Evolutionary conservation across 768 basidiomycete species (phyloP).

Genomic region (Hericium rajendrae): DNA sequence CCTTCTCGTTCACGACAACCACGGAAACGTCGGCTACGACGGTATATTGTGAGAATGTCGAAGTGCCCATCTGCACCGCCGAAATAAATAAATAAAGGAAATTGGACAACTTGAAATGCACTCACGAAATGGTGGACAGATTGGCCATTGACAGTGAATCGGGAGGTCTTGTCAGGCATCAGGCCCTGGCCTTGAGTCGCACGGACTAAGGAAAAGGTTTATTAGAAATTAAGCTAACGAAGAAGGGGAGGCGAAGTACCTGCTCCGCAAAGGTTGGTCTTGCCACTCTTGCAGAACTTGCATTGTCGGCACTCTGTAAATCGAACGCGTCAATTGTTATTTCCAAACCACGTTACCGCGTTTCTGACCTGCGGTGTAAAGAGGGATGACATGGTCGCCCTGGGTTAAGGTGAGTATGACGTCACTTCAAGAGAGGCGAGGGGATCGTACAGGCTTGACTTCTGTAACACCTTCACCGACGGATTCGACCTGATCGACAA

Average conservation of each 20-base stretch:
- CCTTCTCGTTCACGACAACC: conserved; percentile 76
- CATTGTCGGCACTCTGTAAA: conserved; percentile 78
- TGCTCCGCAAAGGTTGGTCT: conserved; percentile 97
- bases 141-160: conserved; percentile 87
- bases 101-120: neutral
- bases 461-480: conserved; percentile 91
- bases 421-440: neutral
- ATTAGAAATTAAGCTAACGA: neutral
- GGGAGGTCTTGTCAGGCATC: conserved; percentile 84
- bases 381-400: conserved; percentile 96
- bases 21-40: conserved; percentile 97
- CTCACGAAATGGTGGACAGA: conserved; percentile 85
- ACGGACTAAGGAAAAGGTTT: conserved; percentile 46
- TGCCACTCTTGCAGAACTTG: conserved; percentile 97
- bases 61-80: conserved; percentile 81
- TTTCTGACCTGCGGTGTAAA: conserved; percentile 79
- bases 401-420: conserved; percentile 13
- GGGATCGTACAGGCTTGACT: conserved; percentile 41
- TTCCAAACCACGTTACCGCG: too few relatives aligned
- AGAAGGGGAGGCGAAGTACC: conserved; percentile 35
- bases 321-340: neutral
- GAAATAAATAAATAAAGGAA: neutral
- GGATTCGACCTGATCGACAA: conserved; percentile 71
- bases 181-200: conserved; percentile 88
- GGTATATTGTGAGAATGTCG: conserved; percentile 99